Base-by-base conservation (phyloP, 2,329 filamentous ascomycete genomes). In the Chaetomiaceae sp. region DNA sequence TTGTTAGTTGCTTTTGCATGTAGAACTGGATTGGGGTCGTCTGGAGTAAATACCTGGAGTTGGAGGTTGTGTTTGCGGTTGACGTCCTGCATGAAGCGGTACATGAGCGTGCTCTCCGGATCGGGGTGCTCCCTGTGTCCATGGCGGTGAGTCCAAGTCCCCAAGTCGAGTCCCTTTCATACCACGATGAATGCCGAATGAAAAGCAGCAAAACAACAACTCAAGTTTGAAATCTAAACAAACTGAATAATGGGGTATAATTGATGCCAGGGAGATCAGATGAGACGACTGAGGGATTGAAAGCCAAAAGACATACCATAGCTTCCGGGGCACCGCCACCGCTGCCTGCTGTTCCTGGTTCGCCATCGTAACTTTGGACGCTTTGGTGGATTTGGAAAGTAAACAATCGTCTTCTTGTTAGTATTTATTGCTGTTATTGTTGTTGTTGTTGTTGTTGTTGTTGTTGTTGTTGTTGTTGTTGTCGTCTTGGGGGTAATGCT, bases 31-130 rank as follows among this genome's bases (percentile, higher is more conserved):
- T n/a, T n/a, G n/a, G n/a, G n/a, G n/a, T n/a, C n/a, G n/a, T n/a
- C n/a, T n/a, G n/a, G n/a, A n/a, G n/a, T n/a, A n/a, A n/a, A n/a
- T 66, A 83, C 85, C 67, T 81, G 71, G 54, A 92, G 71, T 14
- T 74, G 67, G 4, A 84, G 65, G 4, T 71, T 70, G 50, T 80
- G 70, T 43, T 76, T 78, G 25, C 67, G 64, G 65, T 91, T 89
- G 21, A 84, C 68, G 9, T 73, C 68, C 60, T 85, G 77, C 74
- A 87, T 83, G 62, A 89, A 86, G 43, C 71, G 67, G 68, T 79
- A 85, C 76, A 89, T 86, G 27, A 74, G 67, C 1, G 85, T 88
- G 55, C 71, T 74, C 60, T 79, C 63, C 14, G 82, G 82, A 57
- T 80, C 63, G 1, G 81, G 74, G 60, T 86, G 83, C 66, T 85